Evolutionary conservation across 225 moss, liverwort and hornwort species (phyloP).

Genomic region (Sphagnum tenellum): DNA sequence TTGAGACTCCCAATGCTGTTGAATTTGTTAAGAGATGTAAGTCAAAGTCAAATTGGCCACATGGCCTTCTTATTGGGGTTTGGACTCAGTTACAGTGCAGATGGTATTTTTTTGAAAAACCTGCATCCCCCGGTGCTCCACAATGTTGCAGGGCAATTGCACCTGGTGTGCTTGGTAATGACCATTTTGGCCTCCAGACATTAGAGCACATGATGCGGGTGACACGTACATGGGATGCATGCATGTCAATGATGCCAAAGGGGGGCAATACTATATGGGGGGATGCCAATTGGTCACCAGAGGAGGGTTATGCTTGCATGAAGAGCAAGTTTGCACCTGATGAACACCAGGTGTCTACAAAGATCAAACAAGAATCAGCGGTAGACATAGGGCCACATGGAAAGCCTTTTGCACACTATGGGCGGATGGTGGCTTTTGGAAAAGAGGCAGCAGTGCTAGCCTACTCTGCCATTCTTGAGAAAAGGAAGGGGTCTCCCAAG

Average conservation of each 20-base stretch:
- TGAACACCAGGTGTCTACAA: neutral
- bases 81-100: no score
- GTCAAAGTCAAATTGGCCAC: no score
- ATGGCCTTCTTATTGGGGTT: no score
- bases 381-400: constrained; percentile 47
- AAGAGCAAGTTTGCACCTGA: constrained; percentile 13
- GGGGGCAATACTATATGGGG: constrained; percentile 88
- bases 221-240: constrained; percentile 93
- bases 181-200: constrained; percentile 86
- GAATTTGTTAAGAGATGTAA: no score
- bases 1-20: no score
- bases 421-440: constrained; percentile 84
- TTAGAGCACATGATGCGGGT: constrained; percentile 93
- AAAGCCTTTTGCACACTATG: constrained; percentile 81
- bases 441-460: constrained; percentile 52
- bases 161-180: constrained; percentile 80
- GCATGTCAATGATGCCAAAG: constrained; percentile 92
- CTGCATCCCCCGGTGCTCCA: no score
- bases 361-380: constrained; percentile 1
- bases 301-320: constrained; percentile 81
- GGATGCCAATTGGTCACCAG: constrained; percentile 83
- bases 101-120: no score
- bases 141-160: constrained; percentile 66
- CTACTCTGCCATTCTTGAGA: constrained; percentile 20
- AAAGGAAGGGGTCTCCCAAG: constrained; percentile 11